A percentile compares a stretch with the other conserved stretches of the same genome.
Evolutionary conservation across 129 eudicot genomes (phyloP).

Genomic region (Flaveria trinervia): DNA sequence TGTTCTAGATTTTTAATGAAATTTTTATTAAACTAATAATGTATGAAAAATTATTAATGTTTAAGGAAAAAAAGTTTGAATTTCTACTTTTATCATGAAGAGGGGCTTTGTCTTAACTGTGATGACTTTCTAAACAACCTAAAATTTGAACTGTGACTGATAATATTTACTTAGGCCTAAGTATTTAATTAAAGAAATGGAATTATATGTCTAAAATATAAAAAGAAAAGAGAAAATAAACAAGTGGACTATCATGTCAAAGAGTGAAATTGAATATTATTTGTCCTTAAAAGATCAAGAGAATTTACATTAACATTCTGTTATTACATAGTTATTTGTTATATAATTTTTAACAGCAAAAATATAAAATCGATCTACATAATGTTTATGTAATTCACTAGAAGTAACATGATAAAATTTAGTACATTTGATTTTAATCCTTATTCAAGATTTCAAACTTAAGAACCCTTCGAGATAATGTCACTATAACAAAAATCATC

Average conservation of each 20-base stretch:
- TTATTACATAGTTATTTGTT: background rate
- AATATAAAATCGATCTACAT: background rate
- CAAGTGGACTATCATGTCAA: background rate
- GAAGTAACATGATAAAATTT: background rate
- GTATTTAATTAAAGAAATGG: background rate
- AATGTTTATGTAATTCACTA: background rate
- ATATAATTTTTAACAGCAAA: no score
- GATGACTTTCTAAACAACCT: no score
- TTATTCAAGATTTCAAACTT: background rate
- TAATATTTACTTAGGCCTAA: background rate
- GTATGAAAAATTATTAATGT: no score
- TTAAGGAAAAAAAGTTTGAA: no score
- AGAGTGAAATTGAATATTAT: background rate
- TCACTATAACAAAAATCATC: background rate
- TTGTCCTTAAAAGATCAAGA: background rate
- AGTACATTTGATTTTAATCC: background rate
- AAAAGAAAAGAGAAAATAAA: background rate
- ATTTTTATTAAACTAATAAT: no score
- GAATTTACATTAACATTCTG: background rate
- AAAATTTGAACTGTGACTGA: background rate
- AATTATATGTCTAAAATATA: background rate
- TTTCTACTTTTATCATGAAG: no score
- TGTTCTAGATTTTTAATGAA: no score
- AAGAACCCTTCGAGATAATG: no score
- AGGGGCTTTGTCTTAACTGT: no score